Evolutionary conservation across 352 stramenopile species (phyloP), one percentile per base, ranked within the genome.

Genomic region (Thalassiosira mediterranea): DNA sequence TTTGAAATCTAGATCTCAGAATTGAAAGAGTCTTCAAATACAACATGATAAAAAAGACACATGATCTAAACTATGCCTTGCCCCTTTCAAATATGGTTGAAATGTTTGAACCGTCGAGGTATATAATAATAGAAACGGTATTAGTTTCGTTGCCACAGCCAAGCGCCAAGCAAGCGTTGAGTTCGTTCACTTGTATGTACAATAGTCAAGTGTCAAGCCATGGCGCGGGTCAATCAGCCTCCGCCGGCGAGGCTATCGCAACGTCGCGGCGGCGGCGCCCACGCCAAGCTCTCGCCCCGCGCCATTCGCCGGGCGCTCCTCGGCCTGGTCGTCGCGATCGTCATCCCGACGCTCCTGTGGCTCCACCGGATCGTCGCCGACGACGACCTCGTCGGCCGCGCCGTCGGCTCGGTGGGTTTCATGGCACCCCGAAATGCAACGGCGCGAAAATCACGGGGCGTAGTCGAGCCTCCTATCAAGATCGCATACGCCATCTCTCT

Each of bases 401-500:
- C 37, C 37, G 8, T 44, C 37, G 8, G 37, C 37, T 15, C 15
- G 8, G 37, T 44, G 8, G 37, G 8, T 15, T 15, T 15, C 37
- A 15, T 15, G 8, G 15, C 37, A 8, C 8, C 15, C 37, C 37
- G 15, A 44, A 44, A n/a, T n/a, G n/a, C n/a, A n/a, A n/a, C n/a
- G n/a, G n/a, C n/a, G n/a, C n/a, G n/a, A n/a, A n/a, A n/a, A n/a
- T n/a, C n/a, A n/a, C n/a, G n/a, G n/a, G n/a, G n/a, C n/a, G n/a
- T n/a, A n/a, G n/a, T n/a, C n/a, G n/a, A n/a, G n/a, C n/a, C n/a
- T n/a, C 52, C 52, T 25, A 48, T 61, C 13, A 21, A 56, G 64
- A 65, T 76, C 28, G 62, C 71, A 13, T 76, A 90, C 51, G 83
- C 76, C 29, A 79, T 88, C 47, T 88, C 80, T n/a, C 63, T 90